Evolutionary conservation across 306 rosid genomes (phyloP).

Genomic region (Chamaecrista fasciculata): DNA sequence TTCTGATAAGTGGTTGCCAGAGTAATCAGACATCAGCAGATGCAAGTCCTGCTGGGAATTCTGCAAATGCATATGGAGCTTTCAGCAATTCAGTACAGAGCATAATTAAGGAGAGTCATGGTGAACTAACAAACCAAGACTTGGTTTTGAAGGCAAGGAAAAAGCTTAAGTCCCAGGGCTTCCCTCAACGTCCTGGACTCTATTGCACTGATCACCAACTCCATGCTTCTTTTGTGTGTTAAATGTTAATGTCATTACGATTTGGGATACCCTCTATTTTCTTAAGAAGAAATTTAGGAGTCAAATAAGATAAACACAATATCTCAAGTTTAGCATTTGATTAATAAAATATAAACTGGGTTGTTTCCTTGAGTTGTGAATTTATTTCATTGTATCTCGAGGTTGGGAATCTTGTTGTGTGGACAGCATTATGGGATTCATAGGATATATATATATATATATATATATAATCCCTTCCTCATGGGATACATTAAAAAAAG

Average conservation of each 20-base stretch:
- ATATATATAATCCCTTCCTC: no score
- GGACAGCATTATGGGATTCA: no score
- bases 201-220: slow-evolving; percentile 58
- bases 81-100: slow-evolving; percentile 70
- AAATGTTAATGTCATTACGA: background rate
- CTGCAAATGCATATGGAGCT: slow-evolving; percentile 62
- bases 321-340: no score
- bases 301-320: no score
- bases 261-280: background rate
- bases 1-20: slow-evolving; percentile 80
- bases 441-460: no score
- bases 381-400: no score
- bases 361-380: no score
- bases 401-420: no score
- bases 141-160: slow-evolving; percentile 57
- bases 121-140: slow-evolving; percentile 48
- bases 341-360: no score
- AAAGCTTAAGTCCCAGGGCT: slow-evolving; percentile 62
- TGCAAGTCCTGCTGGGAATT: slow-evolving; percentile 59
- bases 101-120: slow-evolving; percentile 47
- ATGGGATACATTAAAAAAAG: no score
- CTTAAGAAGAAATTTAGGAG: no score
- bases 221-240: slow-evolving; percentile 46
- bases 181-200: slow-evolving; percentile 70
- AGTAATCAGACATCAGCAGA: slow-evolving; percentile 77